Evolutionary conservation across 2,329 filamentous ascomycete genomes (phyloP).

Genomic region (Trichophyton rubrum): DNA sequence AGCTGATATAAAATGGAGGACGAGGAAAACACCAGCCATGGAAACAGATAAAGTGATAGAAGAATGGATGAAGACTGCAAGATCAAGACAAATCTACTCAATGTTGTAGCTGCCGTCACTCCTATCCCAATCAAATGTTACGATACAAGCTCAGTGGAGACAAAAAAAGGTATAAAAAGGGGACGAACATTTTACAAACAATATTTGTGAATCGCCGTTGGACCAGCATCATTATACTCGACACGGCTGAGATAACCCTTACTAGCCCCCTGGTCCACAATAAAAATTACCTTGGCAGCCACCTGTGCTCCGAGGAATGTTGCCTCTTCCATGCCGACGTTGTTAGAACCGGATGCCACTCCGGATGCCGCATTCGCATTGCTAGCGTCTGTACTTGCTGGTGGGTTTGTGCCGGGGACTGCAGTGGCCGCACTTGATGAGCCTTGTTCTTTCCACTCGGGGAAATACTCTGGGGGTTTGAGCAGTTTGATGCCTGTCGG

Average conservation of each 20-base stretch:
- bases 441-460: conserved; percentile 72
- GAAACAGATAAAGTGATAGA: neutral
- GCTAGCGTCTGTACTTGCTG: conserved; percentile 8
- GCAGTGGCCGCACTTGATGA: conserved; percentile 16
- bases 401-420: neutral
- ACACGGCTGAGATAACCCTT: conserved; percentile 58
- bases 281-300: conserved; percentile 62
- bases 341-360: conserved; percentile 13
- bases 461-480: conserved; percentile 69
- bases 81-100: neutral
- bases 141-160: neutral
- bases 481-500: conserved; percentile 73
- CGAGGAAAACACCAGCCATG: neutral
- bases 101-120: neutral
- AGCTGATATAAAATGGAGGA: neutral
- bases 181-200: conserved; percentile 21
- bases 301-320: conserved; percentile 81
- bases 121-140: neutral
- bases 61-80: neutral
- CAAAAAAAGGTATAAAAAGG: neutral
- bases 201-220: conserved; percentile 50
- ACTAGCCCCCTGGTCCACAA: conserved; percentile 52
- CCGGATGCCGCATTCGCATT: conserved; percentile 32
- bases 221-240: conserved; percentile 56
- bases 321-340: conserved; percentile 60